Percentiles rank a stretch among this genome's conserved stretches.
phyloP scores from a whole-genome alignment of 768 basidiomycete species.

The Cyclocybe cylindracea region DNA sequence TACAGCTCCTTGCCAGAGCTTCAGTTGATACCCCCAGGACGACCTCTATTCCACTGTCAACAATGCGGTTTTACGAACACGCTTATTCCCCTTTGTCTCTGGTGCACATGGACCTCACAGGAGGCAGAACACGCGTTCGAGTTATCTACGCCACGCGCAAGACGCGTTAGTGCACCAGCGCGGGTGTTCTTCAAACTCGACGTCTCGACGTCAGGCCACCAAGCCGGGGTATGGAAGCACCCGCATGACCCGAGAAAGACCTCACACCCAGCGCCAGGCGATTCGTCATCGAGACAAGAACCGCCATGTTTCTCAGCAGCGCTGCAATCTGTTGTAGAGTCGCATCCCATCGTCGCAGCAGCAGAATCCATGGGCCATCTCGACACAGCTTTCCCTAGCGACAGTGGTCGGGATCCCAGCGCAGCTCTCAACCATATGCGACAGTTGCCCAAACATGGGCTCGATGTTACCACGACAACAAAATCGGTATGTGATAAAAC shows the following conservation, averaged over 20 bases:
- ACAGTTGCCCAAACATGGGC: neutral
- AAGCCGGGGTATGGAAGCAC: neutral
- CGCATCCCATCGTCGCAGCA: neutral
- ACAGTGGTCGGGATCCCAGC: too few relatives aligned
- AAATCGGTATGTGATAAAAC: constrained; percentile 11
- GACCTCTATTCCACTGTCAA: constrained; percentile 47
- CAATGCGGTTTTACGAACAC: constrained; percentile 49
- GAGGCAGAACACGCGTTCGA: constrained; percentile 41
- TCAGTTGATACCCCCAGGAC: constrained; percentile 36
- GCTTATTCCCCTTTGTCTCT: constrained; percentile 49
- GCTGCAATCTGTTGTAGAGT: neutral
- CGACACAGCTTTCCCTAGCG: neutral
- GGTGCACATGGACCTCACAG: constrained; percentile 50
- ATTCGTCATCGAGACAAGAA: constrained; percentile 2
- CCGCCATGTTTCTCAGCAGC: neutral
- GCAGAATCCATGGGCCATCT: neutral
- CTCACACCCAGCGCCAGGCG: constrained; percentile 9
- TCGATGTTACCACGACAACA: constrained; percentile 22
- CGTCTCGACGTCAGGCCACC: neutral
- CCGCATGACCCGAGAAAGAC: constrained; percentile 4
- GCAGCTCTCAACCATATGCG: neutral
- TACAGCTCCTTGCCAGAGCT: constrained; percentile 49
- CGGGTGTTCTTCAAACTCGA: constrained; percentile 10
- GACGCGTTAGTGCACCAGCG: constrained; percentile 33
- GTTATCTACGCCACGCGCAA: constrained; percentile 34